These are phyloP conservation scores for Rutidosis leptorrhynchoides DNA, from an alignment of 129 eudicot species.

Conservation along the genomic window DNA sequence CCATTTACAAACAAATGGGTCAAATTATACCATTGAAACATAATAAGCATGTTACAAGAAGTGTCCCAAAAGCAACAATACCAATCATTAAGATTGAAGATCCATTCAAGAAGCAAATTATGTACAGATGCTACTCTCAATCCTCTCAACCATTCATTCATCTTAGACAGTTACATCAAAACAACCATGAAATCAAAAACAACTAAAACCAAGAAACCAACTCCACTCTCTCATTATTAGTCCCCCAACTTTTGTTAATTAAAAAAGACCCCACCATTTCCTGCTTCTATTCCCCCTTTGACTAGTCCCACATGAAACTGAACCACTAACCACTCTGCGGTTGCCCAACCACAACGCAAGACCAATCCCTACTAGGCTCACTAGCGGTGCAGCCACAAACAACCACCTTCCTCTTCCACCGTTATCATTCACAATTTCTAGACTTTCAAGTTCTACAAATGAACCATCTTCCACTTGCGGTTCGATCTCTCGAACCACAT, in stretches of 20 bases:
- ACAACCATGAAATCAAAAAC: conserved; percentile 14
- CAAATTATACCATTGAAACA: no score
- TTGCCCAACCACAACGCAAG: conserved; percentile 71
- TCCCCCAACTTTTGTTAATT: conserved; percentile 12
- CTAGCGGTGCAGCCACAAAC: conserved; percentile 71
- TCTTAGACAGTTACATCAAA: conserved; percentile 12
- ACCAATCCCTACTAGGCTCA: conserved; percentile 66
- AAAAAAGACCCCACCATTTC: conserved; percentile 74
- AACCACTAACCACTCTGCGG: conserved; percentile 27
- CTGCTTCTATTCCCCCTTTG: conserved; percentile 54
- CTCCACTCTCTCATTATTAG: conserved; percentile 18
- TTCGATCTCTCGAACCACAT: conserved; percentile 26
- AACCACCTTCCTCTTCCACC: conserved; percentile 47
- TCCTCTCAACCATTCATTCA: conserved; percentile 21
- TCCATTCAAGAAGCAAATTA: conserved; percentile 10
- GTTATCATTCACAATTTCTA: conserved; percentile 20
- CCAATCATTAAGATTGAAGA: not conserved
- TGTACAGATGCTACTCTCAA: conserved; percentile 13
- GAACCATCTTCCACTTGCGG: conserved; percentile 31
- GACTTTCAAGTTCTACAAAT: conserved; percentile 28
- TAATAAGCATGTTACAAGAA: not conserved
- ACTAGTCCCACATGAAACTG: conserved; percentile 21
- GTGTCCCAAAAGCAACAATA: not conserved
- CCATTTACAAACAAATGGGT: no score
- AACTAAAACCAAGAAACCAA: conserved; percentile 20